phyloP scores from a whole-genome alignment of 305 asterid species.

The Galium porrigens region DNA sequence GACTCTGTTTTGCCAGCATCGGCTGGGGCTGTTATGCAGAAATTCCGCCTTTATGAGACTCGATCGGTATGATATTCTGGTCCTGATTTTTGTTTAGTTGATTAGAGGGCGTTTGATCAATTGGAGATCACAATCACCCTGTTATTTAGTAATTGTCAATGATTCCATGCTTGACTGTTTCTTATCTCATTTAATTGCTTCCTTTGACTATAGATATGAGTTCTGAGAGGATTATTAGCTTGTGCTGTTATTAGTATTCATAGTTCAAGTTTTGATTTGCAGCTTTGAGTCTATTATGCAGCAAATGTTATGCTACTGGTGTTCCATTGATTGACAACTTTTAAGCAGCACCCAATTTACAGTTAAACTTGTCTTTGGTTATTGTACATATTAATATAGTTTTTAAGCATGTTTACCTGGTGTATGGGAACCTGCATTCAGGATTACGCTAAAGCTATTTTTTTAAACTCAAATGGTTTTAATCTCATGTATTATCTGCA shows the following conservation, averaged over 20 bases:
- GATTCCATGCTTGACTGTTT: not conserved
- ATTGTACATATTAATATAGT: not conserved
- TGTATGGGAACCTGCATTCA: not conserved
- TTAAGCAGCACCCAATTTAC: not conserved
- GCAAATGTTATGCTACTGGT: constrained; percentile 1
- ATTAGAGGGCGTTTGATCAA: not conserved
- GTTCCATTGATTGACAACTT: not conserved
- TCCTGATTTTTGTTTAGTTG: not conserved
- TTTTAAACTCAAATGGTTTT: not conserved
- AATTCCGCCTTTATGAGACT: constrained; percentile 87
- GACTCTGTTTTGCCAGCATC: constrained; percentile 17
- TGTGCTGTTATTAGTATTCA: not conserved
- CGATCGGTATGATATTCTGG: constrained; percentile 42
- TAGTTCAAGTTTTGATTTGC: not conserved
- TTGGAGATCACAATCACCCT: not conserved
- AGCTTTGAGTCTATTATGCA: not conserved
- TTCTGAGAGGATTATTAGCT: not conserved
- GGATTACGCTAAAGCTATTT: not conserved
- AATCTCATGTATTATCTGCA: not conserved
- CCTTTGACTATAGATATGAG: not conserved
- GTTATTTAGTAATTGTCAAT: not conserved
- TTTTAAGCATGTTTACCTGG: not conserved
- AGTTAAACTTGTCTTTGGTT: not conserved
- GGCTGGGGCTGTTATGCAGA: constrained; percentile 61
- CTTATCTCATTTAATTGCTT: not conserved